These are phyloP conservation scores for Aureobasidium sp. DNA, from an alignment of 2,329 filamentous ascomycete species.

Conservation along the genomic window DNA sequence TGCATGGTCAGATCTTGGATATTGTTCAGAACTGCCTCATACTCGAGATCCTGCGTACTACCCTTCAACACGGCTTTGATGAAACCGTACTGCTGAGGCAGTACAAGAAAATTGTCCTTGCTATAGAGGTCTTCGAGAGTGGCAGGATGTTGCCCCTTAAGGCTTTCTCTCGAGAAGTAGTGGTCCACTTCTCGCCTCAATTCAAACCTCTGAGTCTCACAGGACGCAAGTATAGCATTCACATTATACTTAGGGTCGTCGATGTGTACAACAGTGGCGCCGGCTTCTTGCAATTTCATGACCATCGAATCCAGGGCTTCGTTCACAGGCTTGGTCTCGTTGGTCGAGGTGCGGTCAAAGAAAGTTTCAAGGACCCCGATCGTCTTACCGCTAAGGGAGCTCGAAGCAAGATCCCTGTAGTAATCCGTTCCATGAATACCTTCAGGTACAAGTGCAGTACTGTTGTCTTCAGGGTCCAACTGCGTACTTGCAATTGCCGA, in stretches of 20 bases:
- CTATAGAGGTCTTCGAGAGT: slow-evolving; percentile 45
- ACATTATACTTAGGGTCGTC: slow-evolving; percentile 46
- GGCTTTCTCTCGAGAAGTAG: slow-evolving; percentile 45
- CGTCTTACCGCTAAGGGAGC: slow-evolving; percentile 34
- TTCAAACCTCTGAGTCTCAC: slow-evolving; percentile 57
- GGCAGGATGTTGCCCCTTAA: slow-evolving; percentile 37
- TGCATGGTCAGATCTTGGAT: slow-evolving; percentile 48
- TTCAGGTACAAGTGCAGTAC: slow-evolving; percentile 42
- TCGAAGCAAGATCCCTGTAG: slow-evolving; percentile 31
- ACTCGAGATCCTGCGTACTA: slow-evolving; percentile 46
- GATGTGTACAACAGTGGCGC: slow-evolving; percentile 47
- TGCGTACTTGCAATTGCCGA: slow-evolving; percentile 41
- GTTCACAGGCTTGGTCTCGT: slow-evolving; percentile 54
- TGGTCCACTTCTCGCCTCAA: slow-evolving; percentile 48
- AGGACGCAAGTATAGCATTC: slow-evolving; percentile 37
- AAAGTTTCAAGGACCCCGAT: slow-evolving; percentile 50
- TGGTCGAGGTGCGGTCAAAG: slow-evolving; percentile 45
- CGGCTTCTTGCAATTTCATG: slow-evolving; percentile 39
- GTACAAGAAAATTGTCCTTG: slow-evolving; percentile 48
- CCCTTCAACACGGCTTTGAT: slow-evolving; percentile 45
- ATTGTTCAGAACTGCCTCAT: slow-evolving; percentile 38
- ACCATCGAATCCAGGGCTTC: slow-evolving; percentile 44
- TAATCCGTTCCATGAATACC: slow-evolving; percentile 42
- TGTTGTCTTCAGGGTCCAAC: slow-evolving; percentile 46
- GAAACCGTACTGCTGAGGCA: slow-evolving; percentile 52